phyloP scores from a whole-genome alignment of 2,329 filamentous ascomycete genomes.

The Aureobasidium sp. region DNA sequence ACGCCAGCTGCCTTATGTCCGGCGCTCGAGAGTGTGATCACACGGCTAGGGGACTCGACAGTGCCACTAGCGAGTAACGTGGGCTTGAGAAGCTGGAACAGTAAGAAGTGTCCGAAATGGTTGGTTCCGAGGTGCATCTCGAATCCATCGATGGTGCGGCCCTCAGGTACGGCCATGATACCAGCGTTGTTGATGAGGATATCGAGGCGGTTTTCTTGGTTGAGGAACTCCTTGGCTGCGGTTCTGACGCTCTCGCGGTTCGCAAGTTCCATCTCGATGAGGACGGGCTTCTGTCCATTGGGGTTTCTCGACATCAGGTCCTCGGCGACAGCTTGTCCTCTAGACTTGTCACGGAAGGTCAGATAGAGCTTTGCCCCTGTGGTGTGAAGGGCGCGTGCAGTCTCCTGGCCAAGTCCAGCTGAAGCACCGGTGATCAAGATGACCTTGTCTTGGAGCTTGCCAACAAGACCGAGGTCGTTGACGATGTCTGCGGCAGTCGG shows the following conservation, averaged over 20 bases:
- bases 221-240: constrained; percentile 26
- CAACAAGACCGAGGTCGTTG: constrained; percentile 22
- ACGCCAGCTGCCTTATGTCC: constrained; percentile 22
- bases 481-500: constrained; percentile 22
- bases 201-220: constrained; percentile 26
- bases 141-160: constrained; percentile 37
- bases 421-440: constrained; percentile 36
- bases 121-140: constrained; percentile 47
- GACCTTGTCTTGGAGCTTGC: constrained; percentile 29
- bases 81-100: constrained; percentile 43
- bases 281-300: constrained; percentile 35
- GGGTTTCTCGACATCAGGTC: constrained; percentile 16
- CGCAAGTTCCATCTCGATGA: constrained; percentile 32
- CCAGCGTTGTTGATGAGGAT: constrained; percentile 39
- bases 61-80: constrained; percentile 33
- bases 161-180: constrained; percentile 33
- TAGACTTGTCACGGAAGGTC: constrained; percentile 35
- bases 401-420: constrained; percentile 38
- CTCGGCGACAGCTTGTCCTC: constrained; percentile 28
- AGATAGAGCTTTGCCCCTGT: constrained; percentile 39
- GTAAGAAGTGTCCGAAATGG: constrained; percentile 46
- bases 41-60: constrained; percentile 35
- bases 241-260: constrained; percentile 24
- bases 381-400: constrained; percentile 34
- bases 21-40: constrained; percentile 38